A percentile compares a stretch with the other conserved stretches of the same genome.
Conservation (phyloP, 106 monocot genomes). For the Narthecium ossifragum region DNA sequence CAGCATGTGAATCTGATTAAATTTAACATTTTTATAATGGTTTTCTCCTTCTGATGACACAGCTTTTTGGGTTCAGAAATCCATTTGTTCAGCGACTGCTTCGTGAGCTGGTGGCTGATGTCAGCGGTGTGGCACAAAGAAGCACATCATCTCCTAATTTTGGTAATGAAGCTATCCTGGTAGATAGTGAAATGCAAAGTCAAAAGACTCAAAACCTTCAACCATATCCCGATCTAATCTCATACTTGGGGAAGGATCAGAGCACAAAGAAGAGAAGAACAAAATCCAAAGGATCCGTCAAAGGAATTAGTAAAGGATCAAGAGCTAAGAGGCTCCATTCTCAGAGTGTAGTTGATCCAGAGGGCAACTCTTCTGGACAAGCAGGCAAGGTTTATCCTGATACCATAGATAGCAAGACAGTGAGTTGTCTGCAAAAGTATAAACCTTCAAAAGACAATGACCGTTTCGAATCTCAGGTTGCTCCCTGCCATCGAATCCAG, state of each 20-base stretch:
- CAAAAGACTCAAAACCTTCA: slow-evolving; percentile 8
- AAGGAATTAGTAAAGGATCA: slow-evolving; percentile 8
- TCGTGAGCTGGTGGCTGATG: slow-evolving; percentile 61
- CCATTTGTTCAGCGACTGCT: slow-evolving; percentile 81
- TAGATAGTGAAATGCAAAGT: slow-evolving; percentile 9
- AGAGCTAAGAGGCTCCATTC: slow-evolving; percentile 26
- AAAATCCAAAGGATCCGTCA: slow-evolving; percentile 10
- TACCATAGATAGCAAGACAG: slow-evolving; percentile 1
- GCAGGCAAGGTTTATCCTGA: neutral
- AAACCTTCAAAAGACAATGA: slow-evolving; percentile 2
- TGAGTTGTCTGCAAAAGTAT: neutral
- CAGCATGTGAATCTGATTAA: too few relatives aligned
- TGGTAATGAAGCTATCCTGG: slow-evolving; percentile 9
- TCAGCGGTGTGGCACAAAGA: slow-evolving; percentile 26
- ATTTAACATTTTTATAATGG: too few relatives aligned
- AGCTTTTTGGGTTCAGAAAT: slow-evolving; percentile 97
- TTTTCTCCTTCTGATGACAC: slow-evolving; percentile 17
- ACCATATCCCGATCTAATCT: slow-evolving; percentile 17
- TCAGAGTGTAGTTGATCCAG: slow-evolving; percentile 12
- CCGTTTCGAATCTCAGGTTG: neutral
- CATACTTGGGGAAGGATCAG: slow-evolving; percentile 24
- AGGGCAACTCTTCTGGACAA: slow-evolving; percentile 9
- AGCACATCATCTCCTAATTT: slow-evolving; percentile 12
- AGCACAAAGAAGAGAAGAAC: slow-evolving; percentile 44
- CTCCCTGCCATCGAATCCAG: neutral